Base-by-base conservation (phyloP, 2,329 filamentous ascomycete genomes). In the Botryosphaeria dothidea region DNA sequence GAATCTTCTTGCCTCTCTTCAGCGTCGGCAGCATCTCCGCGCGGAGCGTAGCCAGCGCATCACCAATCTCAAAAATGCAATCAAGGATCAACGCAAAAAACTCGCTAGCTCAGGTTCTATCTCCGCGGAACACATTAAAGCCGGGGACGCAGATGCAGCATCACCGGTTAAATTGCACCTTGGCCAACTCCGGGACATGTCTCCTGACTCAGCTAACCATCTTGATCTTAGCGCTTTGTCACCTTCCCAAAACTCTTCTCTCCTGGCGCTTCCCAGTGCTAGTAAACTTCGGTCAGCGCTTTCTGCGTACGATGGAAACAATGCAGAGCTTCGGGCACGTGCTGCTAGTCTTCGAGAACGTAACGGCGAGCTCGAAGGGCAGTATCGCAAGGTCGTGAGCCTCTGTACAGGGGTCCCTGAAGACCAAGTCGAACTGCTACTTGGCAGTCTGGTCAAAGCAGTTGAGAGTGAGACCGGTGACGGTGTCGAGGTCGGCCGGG, bases 361-460 rank as follows among this genome's bases (percentile, higher is more conserved):
- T 66, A 94, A 92, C 70, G 89, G 88, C 4, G 93, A 97, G 62
- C 84, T 96, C 3, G 94, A 97, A 73, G 84, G 90, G 69, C 92
- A 95, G 78, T 97, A 97, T 75, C 86, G 93, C 27, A 91, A 90
- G 69, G 92, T 98, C 31, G 92, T 99, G 25, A 88, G 90, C 62
- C 81, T 97, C 13, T 97, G 94, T 74, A 96, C 93, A 0, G 89
- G 88, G 8, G 91, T 93, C 36, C 85, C 87, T 0, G 92, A 96
- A 67, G 84, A 85, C 8, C 86, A 92, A 65, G 91, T 98, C 15
- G 95, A 98, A 70, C 86, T 87, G 65, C 86, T 93, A 60, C 83
- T 97, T 0, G 91, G 92, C 61, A 88, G 88, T 2, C 81, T 99
- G 48, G 86, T 96, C 52, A 88, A 92, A 67, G 95, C 95, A 2